Base-by-base conservation (phyloP, 345 rosid genomes). In the Chamaenerion angustifolium region DNA sequence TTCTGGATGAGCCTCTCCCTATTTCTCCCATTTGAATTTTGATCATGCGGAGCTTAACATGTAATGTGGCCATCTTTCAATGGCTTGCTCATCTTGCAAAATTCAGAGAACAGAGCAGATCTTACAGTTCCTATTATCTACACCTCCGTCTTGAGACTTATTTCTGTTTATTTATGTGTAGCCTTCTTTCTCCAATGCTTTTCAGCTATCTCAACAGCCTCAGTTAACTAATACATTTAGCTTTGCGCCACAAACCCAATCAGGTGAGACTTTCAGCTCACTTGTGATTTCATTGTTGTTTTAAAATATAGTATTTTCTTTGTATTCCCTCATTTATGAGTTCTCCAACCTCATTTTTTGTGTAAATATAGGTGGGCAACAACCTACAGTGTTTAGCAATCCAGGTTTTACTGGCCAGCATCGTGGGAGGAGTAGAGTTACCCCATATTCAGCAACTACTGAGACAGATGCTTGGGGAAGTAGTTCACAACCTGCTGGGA, bases 381-480 rank as follows among this genome's bases (percentile, higher is more conserved):
- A 80, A 56, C 61, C 83, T 43, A 64, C 96, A 35, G 56, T 88
- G 57, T 84, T 79, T 66, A 95, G 85, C 16, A 73, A 64, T 61
- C 43, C 68, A 42, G 68, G 79, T 46, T 78, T 87, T 61, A 95
- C 80, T 16, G 84, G 69, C 46, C 87, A 80, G 60, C 87, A 80
- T 59, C 85, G 80, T 49, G 81, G 76, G 16, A 96, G 96, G 66
- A 84, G 85, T 59, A 72, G 99, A 69, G 80, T 72, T n/a, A 65
- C 75, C 52, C 58, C 88, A 31, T 92, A 77, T 64, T 45, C 78
- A 21, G 63, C 78, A 60, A 92, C 94, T 54, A 40, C 67, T 25
- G 96, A 88, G 46, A 40, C 82, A 40, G 98, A 84, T 12, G n/a
- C 27, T 23, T 2, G 61, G 42, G 68, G 65, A 41, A 64, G 48